These are phyloP conservation scores for Hypoxylon rickii DNA, from an alignment of 495 filamentous ascomycete genomes.

Conservation along the genomic window DNA sequence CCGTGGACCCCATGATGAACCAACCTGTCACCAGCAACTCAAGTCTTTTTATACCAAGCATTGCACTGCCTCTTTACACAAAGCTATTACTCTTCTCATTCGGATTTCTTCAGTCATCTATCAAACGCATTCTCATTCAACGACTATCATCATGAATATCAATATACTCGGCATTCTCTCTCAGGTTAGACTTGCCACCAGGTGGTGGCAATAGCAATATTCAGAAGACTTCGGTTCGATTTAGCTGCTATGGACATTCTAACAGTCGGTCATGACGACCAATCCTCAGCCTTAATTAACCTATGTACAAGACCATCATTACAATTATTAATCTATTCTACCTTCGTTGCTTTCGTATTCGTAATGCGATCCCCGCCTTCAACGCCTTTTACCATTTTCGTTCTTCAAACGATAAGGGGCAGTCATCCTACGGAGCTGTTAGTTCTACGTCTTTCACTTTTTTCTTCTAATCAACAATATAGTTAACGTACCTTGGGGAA, in stretches of 20 bases:
- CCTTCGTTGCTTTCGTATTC: slow-evolving; percentile 19
- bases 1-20: too few species aligned
- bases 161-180: too few species aligned
- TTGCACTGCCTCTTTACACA: too few species aligned
- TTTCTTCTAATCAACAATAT: neutral
- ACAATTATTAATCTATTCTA: slow-evolving; percentile 35
- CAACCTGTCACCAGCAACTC: too few species aligned
- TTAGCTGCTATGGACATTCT: slow-evolving; percentile 22
- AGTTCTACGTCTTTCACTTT: slow-evolving; percentile 19
- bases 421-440: slow-evolving; percentile 60
- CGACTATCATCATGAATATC: too few species aligned
- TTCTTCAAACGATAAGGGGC: slow-evolving; percentile 66
- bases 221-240: slow-evolving; percentile 18
- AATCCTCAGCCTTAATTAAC: slow-evolving; percentile 22
- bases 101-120: too few species aligned
- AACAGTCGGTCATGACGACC: slow-evolving; percentile 11
- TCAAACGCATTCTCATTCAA: too few species aligned
- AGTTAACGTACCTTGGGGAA: slow-evolving; percentile 83
- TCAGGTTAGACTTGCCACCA: too few species aligned
- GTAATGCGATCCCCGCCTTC: neutral
- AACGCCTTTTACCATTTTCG: slow-evolving; percentile 46
- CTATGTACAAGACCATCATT: slow-evolving; percentile 40
- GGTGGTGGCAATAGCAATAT: too few species aligned
- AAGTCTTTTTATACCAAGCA: too few species aligned
- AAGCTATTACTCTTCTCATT: too few species aligned